Evolutionary conservation across 345 rosid genomes (phyloP).

Genomic region (Dovyalis caffra): DNA sequence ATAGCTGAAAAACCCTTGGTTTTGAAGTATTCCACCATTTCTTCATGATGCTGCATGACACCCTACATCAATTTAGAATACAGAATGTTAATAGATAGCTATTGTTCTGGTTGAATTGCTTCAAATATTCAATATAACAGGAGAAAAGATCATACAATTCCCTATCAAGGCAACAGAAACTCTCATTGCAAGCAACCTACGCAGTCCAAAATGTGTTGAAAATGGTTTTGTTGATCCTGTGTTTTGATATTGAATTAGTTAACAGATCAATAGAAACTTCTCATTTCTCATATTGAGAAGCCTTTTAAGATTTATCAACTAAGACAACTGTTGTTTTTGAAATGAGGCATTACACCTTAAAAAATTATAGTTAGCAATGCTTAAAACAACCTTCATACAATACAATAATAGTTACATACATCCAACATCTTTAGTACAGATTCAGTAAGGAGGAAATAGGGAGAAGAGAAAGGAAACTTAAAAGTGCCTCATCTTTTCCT

Average conservation of each 20-base stretch:
- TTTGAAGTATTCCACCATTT: conserved; percentile 82
- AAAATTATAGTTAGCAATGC: background rate
- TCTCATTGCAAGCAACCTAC: no score
- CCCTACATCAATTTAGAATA: conserved; percentile 48
- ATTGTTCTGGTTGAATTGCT: background rate
- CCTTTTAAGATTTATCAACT: background rate
- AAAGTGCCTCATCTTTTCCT: background rate
- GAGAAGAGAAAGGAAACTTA: background rate
- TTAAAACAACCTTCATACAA: background rate
- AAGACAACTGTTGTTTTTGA: background rate
- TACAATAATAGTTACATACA: background rate
- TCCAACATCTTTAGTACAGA: background rate
- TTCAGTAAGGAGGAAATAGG: background rate
- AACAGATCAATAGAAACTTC: background rate
- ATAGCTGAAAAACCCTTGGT: conserved; percentile 79
- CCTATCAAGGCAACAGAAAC: no score
- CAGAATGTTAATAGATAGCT: background rate
- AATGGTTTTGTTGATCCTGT: background rate
- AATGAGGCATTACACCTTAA: background rate
- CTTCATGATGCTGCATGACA: conserved; percentile 77
- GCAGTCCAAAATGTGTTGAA: no score
- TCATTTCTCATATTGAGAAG: background rate
- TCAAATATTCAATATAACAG: no score
- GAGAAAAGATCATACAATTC: no score
- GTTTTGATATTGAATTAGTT: background rate